Conservation (phyloP, 768 basidiomycete genomes). For the Rossbeevera mucosa region DNA sequence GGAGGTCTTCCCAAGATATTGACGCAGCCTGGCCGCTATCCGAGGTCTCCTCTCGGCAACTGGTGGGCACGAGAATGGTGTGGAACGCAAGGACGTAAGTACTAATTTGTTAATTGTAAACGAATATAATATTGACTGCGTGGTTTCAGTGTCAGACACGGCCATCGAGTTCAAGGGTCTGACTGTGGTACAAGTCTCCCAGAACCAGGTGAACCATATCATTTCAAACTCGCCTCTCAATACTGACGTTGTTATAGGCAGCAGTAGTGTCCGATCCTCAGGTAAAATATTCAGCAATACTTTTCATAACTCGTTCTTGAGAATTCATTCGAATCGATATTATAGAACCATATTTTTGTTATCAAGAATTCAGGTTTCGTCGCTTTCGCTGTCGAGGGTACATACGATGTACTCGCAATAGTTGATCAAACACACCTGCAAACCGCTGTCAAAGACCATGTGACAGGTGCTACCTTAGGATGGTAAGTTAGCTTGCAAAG, state of each 20-base stretch:
- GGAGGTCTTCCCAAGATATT: constrained; percentile 78
- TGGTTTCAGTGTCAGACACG: constrained; percentile 66
- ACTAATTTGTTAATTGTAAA: not conserved
- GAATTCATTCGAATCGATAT: not conserved
- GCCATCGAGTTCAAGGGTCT: constrained; percentile 77
- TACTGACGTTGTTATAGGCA: constrained; percentile 28
- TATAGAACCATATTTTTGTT: constrained; percentile 69
- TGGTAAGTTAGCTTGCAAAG: constrained; percentile 30
- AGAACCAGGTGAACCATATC: constrained; percentile 53
- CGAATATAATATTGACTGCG: not conserved
- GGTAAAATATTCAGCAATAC: constrained; percentile 20
- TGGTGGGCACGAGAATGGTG: constrained; percentile 81
- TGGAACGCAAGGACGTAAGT: constrained; percentile 65
- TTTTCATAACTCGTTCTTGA: not conserved
- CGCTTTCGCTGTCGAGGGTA: constrained; percentile 70
- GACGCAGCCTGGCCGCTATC: constrained; percentile 72
- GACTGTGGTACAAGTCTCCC: constrained; percentile 82
- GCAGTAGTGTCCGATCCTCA: constrained; percentile 75
- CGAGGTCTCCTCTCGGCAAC: constrained; percentile 68
- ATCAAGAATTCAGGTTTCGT: constrained; percentile 77
- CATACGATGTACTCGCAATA: constrained; percentile 73
- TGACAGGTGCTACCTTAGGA: constrained; percentile 62
- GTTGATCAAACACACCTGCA: constrained; percentile 82
- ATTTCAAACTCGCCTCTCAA: not conserved
- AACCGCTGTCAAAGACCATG: constrained; percentile 51